phyloP scores from a whole-genome alignment of 305 asterid genomes.

The Striga hermonthica region DNA sequence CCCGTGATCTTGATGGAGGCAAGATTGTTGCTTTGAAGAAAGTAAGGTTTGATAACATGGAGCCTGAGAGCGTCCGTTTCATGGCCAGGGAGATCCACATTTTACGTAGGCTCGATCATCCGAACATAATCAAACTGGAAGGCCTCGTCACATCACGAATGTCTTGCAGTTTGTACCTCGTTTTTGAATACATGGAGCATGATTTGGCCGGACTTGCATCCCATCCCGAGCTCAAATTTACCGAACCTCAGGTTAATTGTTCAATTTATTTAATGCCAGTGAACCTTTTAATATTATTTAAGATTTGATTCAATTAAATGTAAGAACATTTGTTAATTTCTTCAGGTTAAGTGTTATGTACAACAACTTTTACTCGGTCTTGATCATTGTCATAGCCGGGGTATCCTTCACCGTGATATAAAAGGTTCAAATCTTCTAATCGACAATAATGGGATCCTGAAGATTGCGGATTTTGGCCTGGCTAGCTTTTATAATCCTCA shows the following conservation, averaged over 20 bases:
- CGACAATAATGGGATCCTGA: constrained; percentile 64
- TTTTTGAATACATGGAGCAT: constrained; percentile 83
- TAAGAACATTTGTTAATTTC: constrained; percentile 10
- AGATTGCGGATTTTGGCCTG: constrained; percentile 79
- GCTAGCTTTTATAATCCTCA: constrained; percentile 68
- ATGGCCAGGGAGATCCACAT: constrained; percentile 79
- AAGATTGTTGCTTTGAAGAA: constrained; percentile 73
- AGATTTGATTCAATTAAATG: neutral
- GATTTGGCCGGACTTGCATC: constrained; percentile 75
- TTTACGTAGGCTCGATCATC: constrained; percentile 72
- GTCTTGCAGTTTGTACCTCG: constrained; percentile 75
- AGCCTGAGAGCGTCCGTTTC: constrained; percentile 75
- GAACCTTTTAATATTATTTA: neutral
- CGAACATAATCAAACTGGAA: constrained; percentile 64
- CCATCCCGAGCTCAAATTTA: constrained; percentile 63
- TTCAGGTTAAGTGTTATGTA: constrained; percentile 73
- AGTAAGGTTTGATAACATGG: constrained; percentile 73
- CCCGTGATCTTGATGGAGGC: constrained; percentile 65
- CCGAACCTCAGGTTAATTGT: constrained; percentile 62
- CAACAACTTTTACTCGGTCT: constrained; percentile 68
- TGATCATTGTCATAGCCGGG: constrained; percentile 68
- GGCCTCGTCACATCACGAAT: constrained; percentile 74
- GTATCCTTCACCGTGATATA: constrained; percentile 73
- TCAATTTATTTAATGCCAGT: neutral
- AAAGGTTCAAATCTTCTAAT: constrained; percentile 73